Conservation (phyloP, 2,329 filamentous ascomycete species). For the Penicillium sp. region DNA sequence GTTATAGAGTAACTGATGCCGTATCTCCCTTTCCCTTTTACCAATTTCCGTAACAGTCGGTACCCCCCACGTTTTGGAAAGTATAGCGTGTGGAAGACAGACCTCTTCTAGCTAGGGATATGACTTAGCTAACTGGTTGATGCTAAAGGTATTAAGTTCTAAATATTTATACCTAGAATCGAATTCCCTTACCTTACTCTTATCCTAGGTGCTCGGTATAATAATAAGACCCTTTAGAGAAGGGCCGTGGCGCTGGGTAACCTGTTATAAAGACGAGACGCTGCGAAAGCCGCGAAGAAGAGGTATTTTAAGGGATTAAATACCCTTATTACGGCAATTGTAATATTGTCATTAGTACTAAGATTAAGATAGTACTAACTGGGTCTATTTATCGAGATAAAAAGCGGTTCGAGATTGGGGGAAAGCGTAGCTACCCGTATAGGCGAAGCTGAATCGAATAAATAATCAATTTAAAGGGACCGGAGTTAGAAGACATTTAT, state of each 20-base stretch:
- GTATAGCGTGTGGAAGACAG: constrained; percentile 13
- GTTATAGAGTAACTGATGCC: not conserved
- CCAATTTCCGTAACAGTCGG: constrained; percentile 1
- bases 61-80: not conserved
- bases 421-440: not conserved
- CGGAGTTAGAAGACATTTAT: too few species aligned
- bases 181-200: too few species aligned
- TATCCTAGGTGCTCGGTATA: too few species aligned
- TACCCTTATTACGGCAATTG: not conserved
- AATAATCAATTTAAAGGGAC: not conserved
- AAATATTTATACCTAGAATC: too few species aligned
- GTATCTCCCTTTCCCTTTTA: constrained; percentile 3
- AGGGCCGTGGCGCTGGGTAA: too few species aligned
- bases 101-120: too few species aligned
- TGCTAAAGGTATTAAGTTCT: too few species aligned
- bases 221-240: too few species aligned
- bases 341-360: not conserved
- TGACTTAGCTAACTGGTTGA: too few species aligned
- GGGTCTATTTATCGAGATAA: not conserved
- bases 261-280: too few species aligned
- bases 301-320: constrained; percentile 10
- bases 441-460: not conserved
- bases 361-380: not conserved
- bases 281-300: too few species aligned
- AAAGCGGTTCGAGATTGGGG: constrained; percentile 10